phyloP scores from a whole-genome alignment of 1,284 basidiomycete genomes.

The Coriolopsis trogii region DNA sequence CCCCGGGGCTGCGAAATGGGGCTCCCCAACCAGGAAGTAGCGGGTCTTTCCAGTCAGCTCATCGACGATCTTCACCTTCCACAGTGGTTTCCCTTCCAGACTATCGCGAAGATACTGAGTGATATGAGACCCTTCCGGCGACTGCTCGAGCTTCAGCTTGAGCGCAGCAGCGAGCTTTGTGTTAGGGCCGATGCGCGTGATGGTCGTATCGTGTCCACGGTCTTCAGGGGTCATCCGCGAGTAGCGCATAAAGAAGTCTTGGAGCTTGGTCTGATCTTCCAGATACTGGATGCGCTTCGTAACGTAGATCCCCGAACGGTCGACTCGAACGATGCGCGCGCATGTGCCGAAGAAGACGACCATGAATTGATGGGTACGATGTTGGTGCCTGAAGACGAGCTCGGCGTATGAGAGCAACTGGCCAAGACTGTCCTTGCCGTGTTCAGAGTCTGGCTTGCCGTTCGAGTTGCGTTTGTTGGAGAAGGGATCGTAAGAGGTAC shows the following conservation, averaged over 20 bases:
- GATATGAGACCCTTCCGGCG: not conserved
- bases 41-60: slow-evolving; percentile 2
- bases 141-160: not conserved
- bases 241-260: not conserved
- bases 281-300: not conserved
- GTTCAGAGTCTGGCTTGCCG: not conserved
- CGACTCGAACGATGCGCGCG: not conserved
- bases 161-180: not conserved
- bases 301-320: not conserved
- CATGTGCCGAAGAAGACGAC: not conserved
- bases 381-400: slow-evolving; percentile 9
- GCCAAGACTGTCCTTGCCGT: not conserved
- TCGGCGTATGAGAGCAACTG: slow-evolving; percentile 1
- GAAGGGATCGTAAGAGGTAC: not conserved
- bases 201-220: slow-evolving; percentile 19
- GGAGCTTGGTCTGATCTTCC: not conserved
- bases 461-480: not conserved
- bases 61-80: not conserved
- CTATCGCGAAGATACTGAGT: too few relatives aligned
- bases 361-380: slow-evolving; percentile 10
- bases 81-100: not conserved
- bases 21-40: not conserved
- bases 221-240: not conserved
- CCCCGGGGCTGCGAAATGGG: not conserved
- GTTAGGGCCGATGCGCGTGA: slow-evolving; percentile 1